Evolutionary conservation across 75 land plant genomes (phyloP).

Genomic region (Sequoia sempervirens): DNA sequence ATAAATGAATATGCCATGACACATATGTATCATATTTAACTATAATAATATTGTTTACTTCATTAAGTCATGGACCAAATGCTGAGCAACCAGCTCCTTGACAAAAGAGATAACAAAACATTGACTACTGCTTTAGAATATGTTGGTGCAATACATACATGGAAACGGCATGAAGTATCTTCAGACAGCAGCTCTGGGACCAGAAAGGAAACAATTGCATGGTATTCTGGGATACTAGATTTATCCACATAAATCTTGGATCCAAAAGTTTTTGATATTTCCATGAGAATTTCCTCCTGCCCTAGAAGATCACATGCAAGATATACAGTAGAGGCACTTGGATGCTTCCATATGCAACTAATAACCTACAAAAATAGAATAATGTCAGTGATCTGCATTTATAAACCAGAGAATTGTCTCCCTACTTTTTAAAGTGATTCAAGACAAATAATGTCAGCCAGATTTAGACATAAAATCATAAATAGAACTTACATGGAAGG

Average conservation of each 20-base stretch:
- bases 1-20: neutral
- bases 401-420: neutral
- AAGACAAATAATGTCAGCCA: neutral
- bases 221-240: slow-evolving; percentile 30
- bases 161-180: slow-evolving; percentile 75
- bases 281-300: slow-evolving; percentile 65
- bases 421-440: neutral
- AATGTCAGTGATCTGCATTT: neutral
- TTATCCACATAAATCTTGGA: slow-evolving; percentile 70
- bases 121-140: neutral
- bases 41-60: neutral
- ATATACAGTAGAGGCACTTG: slow-evolving; percentile 63
- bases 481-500: neutral
- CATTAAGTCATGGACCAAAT: neutral
- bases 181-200: slow-evolving; percentile 61
- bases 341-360: slow-evolving; percentile 87
- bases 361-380: slow-evolving; percentile 46
- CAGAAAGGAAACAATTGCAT: slow-evolving; percentile 30
- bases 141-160: slow-evolving; percentile 19
- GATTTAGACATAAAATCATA: neutral
- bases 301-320: slow-evolving; percentile 83
- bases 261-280: slow-evolving; percentile 63
- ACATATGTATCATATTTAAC: neutral
- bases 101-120: slow-evolving; percentile 1
- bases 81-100: neutral